These are phyloP conservation scores for Microbotryum violaceum DNA, from an alignment of 1,284 basidiomycete genomes.

Conservation along the genomic window DNA sequence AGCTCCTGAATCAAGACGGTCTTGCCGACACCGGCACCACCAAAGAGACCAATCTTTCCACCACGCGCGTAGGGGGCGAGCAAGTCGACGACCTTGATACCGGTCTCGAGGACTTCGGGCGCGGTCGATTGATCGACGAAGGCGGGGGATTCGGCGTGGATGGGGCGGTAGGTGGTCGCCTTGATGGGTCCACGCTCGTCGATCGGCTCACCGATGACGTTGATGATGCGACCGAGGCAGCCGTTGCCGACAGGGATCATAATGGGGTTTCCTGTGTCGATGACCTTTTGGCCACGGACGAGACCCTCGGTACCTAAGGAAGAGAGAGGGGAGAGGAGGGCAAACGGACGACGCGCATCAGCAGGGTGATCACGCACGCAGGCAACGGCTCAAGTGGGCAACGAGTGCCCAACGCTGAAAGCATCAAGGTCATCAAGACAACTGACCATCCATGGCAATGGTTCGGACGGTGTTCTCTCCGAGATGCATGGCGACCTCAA, in stretches of 20 bases:
- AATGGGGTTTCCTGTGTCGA: slow-evolving; percentile 95
- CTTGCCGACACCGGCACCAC: slow-evolving; percentile 99
- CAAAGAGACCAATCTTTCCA: slow-evolving; percentile 99
- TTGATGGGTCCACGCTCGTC: slow-evolving; percentile 98
- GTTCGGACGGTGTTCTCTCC: slow-evolving; percentile 94
- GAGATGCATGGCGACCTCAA: slow-evolving; percentile 93
- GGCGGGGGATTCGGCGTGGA: slow-evolving; percentile 91
- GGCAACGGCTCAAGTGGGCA: neutral
- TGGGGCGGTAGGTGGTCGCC: slow-evolving; percentile 71
- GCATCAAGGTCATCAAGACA: too few species aligned
- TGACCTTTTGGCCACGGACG: slow-evolving; percentile 92
- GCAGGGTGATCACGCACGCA: neutral
- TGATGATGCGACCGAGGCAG: slow-evolving; percentile 98
- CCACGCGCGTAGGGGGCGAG: slow-evolving; percentile 99
- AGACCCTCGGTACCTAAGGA: slow-evolving; percentile 80
- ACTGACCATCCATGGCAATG: slow-evolving; percentile 59
- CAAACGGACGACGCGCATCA: neutral
- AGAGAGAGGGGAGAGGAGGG: neutral
- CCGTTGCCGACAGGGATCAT: slow-evolving; percentile 88
- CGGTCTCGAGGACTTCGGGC: slow-evolving; percentile 96
- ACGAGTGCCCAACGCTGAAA: neutral
- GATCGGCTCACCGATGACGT: slow-evolving; percentile 99
- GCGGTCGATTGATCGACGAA: slow-evolving; percentile 98
- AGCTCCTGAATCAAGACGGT: slow-evolving; percentile 90
- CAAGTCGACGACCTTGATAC: slow-evolving; percentile 99